Base-by-base conservation (phyloP, 2,329 filamentous ascomycete species). In the Nothophaeocryptopus gaeumannii region DNA sequence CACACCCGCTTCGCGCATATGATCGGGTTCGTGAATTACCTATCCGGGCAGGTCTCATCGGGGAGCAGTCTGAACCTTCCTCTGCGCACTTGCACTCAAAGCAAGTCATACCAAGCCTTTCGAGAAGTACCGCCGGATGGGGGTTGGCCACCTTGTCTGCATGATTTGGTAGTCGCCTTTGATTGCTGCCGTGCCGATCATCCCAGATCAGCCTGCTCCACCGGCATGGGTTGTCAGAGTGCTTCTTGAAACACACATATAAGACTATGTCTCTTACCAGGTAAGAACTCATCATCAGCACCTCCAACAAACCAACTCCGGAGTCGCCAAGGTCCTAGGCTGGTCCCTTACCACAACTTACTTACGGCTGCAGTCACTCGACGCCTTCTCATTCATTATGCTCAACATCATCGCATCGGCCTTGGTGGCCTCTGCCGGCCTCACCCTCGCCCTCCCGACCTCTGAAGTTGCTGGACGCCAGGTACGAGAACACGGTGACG, bases 371-470 rank as follows among this genome's bases (percentile, higher is more conserved):
- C 45, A 34, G 14, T 37, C 36, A 15, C 31, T 45, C 46, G 32
- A 20, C 41, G 12, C 16, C 39, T 44, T 45, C 12, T 53, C 39
- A n/a, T 54, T 52, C 55, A 60, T 41, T 32, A 68, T 67, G 65
- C 62, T 62, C 45, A 58, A 58, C 50, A 51, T 56, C 44, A 45
- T 61, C 33, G 46, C 59, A 5, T 34, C 61, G 36, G 59, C 62
- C 46, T 52, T 63, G 44, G 60, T 62, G 59, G 63, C 63, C 33
- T 58, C 62, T 40, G 61, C 64, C 45, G 51, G 51, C 42, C 52
- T 66, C 35, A 47, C 56, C 30, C 37, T 62, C 26, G 65, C 66
- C 20, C 63, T 62, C 30, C 67, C 67, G 32, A 39, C 46, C 32
- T 56, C 63, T 35, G 59, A 60, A 8, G 40, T 60, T 31, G 51